These are phyloP conservation scores for Aspergillus sp. DNA, from an alignment of 2,329 filamentous ascomycete species.

Conservation along the genomic window DNA sequence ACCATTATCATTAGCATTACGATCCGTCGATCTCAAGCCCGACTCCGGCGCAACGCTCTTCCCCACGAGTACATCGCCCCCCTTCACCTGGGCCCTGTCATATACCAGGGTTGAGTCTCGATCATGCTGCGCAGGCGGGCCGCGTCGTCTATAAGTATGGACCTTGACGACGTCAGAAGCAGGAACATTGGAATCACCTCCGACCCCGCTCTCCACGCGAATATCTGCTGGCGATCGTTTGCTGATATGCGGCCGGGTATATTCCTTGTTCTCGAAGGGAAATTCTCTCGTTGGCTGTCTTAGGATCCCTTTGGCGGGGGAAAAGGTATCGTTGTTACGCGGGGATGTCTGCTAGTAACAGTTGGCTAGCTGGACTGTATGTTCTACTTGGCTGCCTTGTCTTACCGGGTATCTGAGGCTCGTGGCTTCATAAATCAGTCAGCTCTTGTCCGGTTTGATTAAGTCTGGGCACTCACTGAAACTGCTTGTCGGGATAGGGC, in stretches of 20 bases:
- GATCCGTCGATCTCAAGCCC: background rate
- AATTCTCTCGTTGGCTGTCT: constrained; percentile 6
- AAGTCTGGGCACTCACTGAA: background rate
- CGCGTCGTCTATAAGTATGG: constrained; percentile 2
- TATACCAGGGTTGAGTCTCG: background rate
- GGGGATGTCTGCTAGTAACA: background rate
- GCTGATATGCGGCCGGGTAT: background rate
- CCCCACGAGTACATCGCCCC: constrained; percentile 5
- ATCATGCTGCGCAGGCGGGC: background rate
- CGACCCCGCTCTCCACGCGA: constrained; percentile 3
- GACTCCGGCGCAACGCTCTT: background rate
- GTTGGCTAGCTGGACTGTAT: too few relatives aligned
- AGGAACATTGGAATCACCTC: background rate
- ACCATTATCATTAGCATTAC: background rate
- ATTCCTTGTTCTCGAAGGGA: constrained; percentile 2
- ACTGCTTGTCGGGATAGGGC: background rate
- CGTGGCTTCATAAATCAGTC: too few relatives aligned
- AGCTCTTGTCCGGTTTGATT: too few relatives aligned
- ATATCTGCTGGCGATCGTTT: background rate
- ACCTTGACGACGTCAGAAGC: constrained; percentile 5
- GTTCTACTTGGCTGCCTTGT: background rate
- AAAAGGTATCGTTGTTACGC: background rate
- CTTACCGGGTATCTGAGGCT: background rate
- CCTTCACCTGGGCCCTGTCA: constrained; percentile 2
- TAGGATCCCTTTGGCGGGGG: constrained; percentile 5